Percentiles rank a stretch among this genome's conserved stretches.
These are phyloP conservation scores for Penicillium olsonii DNA, from an alignment of 2,329 filamentous ascomycete genomes.

Conservation along the genomic window DNA sequence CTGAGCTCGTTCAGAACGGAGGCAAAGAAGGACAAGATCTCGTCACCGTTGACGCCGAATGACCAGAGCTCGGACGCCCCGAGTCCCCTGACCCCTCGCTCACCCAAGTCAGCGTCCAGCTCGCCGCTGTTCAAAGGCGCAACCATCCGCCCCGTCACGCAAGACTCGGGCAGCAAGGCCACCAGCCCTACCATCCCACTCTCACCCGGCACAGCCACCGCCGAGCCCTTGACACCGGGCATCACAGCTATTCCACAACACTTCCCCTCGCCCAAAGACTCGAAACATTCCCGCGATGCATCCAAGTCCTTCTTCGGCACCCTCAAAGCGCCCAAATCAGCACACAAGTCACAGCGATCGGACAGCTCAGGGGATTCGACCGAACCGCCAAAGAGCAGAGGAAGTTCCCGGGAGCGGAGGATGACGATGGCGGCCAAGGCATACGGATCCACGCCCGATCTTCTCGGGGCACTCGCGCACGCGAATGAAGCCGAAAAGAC, in stretches of 20 bases:
- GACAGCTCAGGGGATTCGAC: constrained; percentile 40
- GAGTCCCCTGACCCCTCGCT: constrained; percentile 40
- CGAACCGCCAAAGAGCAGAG: constrained; percentile 44
- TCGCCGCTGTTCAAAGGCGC: constrained; percentile 40
- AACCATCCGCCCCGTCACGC: constrained; percentile 44
- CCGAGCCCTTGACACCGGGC: constrained; percentile 41
- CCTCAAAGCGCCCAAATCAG: constrained; percentile 49
- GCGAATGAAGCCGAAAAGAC: constrained; percentile 29
- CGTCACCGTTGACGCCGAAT: constrained; percentile 37
- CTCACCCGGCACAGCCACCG: constrained; percentile 27
- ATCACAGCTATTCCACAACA: constrained; percentile 49
- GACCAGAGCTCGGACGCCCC: constrained; percentile 37
- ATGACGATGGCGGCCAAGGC: constrained; percentile 36
- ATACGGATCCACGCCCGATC: constrained; percentile 46
- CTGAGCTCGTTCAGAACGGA: constrained; percentile 36
- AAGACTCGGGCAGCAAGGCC: constrained; percentile 35
- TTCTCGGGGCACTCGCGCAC: constrained; percentile 34
- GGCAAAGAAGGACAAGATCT: constrained; percentile 29
- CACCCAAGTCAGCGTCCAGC: constrained; percentile 40
- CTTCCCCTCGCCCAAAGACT: constrained; percentile 45
- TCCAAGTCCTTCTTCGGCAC: constrained; percentile 51
- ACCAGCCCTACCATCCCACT: constrained; percentile 29
- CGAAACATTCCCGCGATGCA: constrained; percentile 46
- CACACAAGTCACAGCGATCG: constrained; percentile 44
- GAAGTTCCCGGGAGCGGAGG: constrained; percentile 47